Conservation (phyloP, 192 early-diverging fungal species). For the Umbelopsis sp. region DNA sequence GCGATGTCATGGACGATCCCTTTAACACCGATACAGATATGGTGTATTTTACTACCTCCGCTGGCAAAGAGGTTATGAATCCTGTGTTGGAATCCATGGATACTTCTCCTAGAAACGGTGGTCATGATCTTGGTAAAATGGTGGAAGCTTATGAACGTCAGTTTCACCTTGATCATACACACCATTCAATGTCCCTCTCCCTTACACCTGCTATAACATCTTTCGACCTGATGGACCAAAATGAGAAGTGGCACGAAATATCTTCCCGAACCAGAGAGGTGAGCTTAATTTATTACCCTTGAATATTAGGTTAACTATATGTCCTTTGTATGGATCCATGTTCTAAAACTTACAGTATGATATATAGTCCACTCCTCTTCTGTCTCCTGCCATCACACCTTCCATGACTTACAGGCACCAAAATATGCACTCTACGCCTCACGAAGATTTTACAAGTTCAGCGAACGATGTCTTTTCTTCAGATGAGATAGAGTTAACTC, state of each 20-base stretch:
- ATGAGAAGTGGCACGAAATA: conserved; percentile 2
- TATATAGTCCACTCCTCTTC: conserved; percentile 53
- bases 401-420: conserved; percentile 35
- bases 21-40: neutral
- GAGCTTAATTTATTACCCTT: neutral
- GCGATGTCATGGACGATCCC: neutral
- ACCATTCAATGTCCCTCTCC: neutral
- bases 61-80: conserved; percentile 10
- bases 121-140: conserved; percentile 3
- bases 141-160: conserved; percentile 6
- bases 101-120: neutral
- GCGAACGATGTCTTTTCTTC: conserved; percentile 1
- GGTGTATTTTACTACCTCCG: conserved; percentile 1
- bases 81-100: conserved; percentile 1
- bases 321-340: neutral
- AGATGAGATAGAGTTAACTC: conserved; percentile 54
- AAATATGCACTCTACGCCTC: conserved; percentile 18
- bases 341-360: neutral
- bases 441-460: neutral
- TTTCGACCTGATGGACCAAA: conserved; percentile 9
- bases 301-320: neutral
- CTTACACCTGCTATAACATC: conserved; percentile 3
- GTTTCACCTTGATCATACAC: neutral
- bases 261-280: conserved; percentile 14
- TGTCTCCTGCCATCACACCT: conserved; percentile 73